Evolutionary conservation across 345 rosid species (phyloP), one percentile per base, ranked within the genome.

Genomic region (Eucalyptus rudis): DNA sequence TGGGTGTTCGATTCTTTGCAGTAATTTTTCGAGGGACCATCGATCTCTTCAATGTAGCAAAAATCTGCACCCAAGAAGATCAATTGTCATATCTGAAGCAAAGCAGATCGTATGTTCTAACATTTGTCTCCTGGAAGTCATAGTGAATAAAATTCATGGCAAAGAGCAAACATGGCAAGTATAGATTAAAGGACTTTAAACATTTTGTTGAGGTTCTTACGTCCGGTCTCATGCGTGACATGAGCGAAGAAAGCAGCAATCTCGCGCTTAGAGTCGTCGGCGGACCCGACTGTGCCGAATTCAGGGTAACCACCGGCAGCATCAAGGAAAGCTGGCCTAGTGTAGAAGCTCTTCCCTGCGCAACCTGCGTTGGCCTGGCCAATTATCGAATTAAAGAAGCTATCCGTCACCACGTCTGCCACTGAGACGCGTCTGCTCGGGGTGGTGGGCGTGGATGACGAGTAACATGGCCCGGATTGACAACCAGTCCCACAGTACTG

Each of bases 241-340:
- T 97, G 98, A 5, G 97, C 98, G 76, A 97, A 96, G 91, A 95
- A 95, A 11, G 96, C 94, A 12, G 98, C 99, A 43, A 96, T 94
- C 91, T 96, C 98, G 15, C 98, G 95, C 90, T 89, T 94, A 11
- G 94, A 91, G 86, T 93, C 96, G 56, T 93, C 93, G 13, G 51
- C 90, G 8, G 93, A 91, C 6, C 97, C 96, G 50, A 90, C 88
- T 56, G 93, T 89, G 86, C 96, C 98, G 49, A 97, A 97, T 27
- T 89, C 89, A 87, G 97, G 87, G 56, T 87, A 96, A 1, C 94
- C 90, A 1, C 86, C 84, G 44, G 92, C 90, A n/a, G 97, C 98
- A 8, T 90, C 92, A 2, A 97, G 91, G 89, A 96, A 95, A 17
- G 93, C 93, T 49, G 87, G 91, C 50, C 99, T 90, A 1, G 95